Evolutionary conservation across 2,329 filamentous ascomycete genomes (phyloP), one percentile per base, ranked within the genome.

Genomic region (Metarhizium sp.): DNA sequence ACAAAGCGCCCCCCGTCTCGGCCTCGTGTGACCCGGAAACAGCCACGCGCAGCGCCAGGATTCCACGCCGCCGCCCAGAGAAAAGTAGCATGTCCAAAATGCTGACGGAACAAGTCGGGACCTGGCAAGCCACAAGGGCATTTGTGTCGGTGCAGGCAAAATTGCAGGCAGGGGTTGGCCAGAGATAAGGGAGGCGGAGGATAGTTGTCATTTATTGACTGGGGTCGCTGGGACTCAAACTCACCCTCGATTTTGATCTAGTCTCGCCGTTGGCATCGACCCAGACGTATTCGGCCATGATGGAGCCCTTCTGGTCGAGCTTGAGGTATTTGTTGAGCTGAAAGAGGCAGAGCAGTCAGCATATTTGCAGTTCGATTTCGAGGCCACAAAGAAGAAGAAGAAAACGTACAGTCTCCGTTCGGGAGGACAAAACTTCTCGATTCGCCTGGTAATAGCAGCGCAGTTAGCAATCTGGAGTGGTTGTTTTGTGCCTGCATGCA

Each of bases 211-310:
- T 48, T 18, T 29, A 25, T n/a, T 42, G 50, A 20, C 52, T 32
- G 20, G 48, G 38, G 43, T 25, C 10, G 50, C 7, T 18, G 40
- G 32, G 51, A 34, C 10, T 13, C 14, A 20, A 10, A 80, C 90
- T 80, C 80, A 96, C 92, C 82, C 91, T 95, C 70, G 88, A 92
- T 81, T 97, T 99, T 72, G 91, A 96, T 68, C 94, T 91, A 65
- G 89, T 82, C 68, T 87, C 86, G 71, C 92, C 91, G 62, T 77
- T 75, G 62, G 88, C 80, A 70, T 96, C 92, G 71, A 96, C 87
- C 92, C 92, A 96, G 80, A 96, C 85, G 77, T 96, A 96, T 78
- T 96, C 92, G 69, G 91, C 92, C 75, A 96, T 94, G 70, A 95
- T 80, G 66, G 77, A 78, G 73, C 91, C 92, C 73, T 87, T 89